These are phyloP conservation scores for Nakazawaea populi DNA, from an alignment of 805 yeast species.

Conservation along the genomic window DNA sequence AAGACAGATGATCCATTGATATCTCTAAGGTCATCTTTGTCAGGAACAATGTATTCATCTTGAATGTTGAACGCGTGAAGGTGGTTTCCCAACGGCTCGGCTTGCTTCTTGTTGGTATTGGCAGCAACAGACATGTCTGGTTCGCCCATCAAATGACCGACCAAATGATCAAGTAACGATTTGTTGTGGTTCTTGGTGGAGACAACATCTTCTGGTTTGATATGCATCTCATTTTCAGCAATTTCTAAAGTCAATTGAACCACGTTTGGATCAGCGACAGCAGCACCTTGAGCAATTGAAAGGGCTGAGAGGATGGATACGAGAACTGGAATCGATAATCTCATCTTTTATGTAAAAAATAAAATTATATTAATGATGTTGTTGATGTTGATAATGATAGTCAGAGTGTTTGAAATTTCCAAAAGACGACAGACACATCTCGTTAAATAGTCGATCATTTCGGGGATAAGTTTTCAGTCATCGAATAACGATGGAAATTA, in stretches of 20 bases:
- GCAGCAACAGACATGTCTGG: conserved; percentile 17
- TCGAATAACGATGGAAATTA: too few species aligned
- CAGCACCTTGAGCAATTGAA: conserved; percentile 7
- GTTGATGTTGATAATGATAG: conserved; percentile 6
- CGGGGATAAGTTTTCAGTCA: too few species aligned
- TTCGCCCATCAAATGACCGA: conserved; percentile 27
- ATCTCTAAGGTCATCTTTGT: conserved; percentile 30
- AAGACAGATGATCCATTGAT: conserved; percentile 31
- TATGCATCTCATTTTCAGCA: neutral
- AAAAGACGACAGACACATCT: too few species aligned
- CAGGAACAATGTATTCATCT: conserved; percentile 29
- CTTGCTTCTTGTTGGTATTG: conserved; percentile 19
- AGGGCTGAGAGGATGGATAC: conserved; percentile 11
- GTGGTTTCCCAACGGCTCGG: conserved; percentile 23
- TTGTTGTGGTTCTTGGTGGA: conserved; percentile 11
- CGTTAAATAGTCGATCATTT: too few species aligned
- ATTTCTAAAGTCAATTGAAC: conserved; percentile 18
- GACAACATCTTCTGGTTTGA: conserved; percentile 4
- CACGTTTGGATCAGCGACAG: conserved; percentile 16
- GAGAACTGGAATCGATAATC: conserved; percentile 14
- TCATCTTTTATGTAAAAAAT: conserved; percentile 12
- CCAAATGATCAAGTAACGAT: conserved; percentile 29
- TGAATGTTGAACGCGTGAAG: conserved; percentile 24
- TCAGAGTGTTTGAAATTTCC: too few species aligned
- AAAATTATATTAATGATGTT: conserved; percentile 26